These are phyloP conservation scores for Thinopyrum obtusiflorum DNA, from an alignment of 202 grass and related monocot species.

Conservation along the genomic window DNA sequence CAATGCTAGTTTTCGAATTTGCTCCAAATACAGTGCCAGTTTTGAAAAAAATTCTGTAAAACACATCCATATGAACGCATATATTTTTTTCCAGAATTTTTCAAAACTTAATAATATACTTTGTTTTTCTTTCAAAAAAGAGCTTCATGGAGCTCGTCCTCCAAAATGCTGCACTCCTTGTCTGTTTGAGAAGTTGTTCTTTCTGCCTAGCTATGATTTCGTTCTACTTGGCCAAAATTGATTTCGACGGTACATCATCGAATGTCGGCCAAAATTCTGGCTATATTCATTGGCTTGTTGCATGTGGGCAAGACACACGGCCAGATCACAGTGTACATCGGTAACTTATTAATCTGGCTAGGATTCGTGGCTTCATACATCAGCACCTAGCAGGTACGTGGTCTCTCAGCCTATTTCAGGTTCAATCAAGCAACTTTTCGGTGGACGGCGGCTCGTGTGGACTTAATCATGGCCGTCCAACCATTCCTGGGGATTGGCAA, in stretches of 20 bases:
- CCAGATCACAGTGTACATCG: not conserved
- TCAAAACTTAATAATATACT: too few relatives aligned
- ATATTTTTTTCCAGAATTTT: too few relatives aligned
- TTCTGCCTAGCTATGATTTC: not conserved
- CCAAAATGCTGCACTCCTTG: too few relatives aligned
- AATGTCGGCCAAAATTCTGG: not conserved
- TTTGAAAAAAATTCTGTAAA: too few relatives aligned
- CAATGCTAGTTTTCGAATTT: too few relatives aligned
- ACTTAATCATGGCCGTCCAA: too few relatives aligned
- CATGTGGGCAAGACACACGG: not conserved
- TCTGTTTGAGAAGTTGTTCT: not conserved
- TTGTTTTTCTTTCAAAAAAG: too few relatives aligned
- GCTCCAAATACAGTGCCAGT: too few relatives aligned
- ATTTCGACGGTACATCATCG: not conserved
- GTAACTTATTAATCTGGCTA: not conserved
- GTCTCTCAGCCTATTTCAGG: not conserved
- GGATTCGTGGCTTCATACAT: conserved; percentile 1
- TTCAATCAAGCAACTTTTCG: not conserved
- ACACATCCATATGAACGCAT: too few relatives aligned
- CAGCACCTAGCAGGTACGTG: not conserved
- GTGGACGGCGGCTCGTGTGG: too few relatives aligned
- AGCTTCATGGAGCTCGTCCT: too few relatives aligned
- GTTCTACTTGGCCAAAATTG: not conserved
- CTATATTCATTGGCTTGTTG: not conserved
- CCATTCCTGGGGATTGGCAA: too few relatives aligned